Base-by-base conservation (phyloP, 2,329 filamentous ascomycete genomes). In the Domatiomyces globalis region DNA sequence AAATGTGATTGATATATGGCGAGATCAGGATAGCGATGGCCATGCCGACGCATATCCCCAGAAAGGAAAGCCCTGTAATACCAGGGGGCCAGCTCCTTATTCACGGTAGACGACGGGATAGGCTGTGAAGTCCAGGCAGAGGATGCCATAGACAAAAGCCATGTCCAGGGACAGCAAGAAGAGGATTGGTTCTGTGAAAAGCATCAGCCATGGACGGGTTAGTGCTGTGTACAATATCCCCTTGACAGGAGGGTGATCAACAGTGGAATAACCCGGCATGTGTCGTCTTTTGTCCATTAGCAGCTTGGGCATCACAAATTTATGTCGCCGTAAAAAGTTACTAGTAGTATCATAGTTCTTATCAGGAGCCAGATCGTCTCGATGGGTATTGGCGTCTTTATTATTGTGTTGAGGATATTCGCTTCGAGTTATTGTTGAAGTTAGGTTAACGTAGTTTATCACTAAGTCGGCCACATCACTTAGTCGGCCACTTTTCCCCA, bases 131-230 rank as follows among this genome's bases (percentile, higher is more conserved):
- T 62, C 58, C 27, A 64, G 59, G 52, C 62, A 65, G 12, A 65
- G 50, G 12, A 64, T 59, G 8, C 59, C 58, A 56, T 69, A 70
- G 47, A 69, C 59, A 36, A 69, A 56, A 43, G 65, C 64, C 12
- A 70, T 64, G 52, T 71, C 71, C 7, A 74, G 53, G 1, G 73
- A 75, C 45, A 76, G 64, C 17, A 71, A 60, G 22, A 73, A 56
- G 4, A 76, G 62, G 49, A 76, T 75, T 0, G 74, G 73, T 54
- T 76, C 73, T 39, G 67, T 58, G 43, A 69, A 51, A 15, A 76
- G 62, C 72, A 76, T 75, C 52, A 66, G 61, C 45, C 71, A 63
- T 1, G 71, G 71, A 17, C 69, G 66, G 46, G 69, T 57, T 2
- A 75, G 62, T 15, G 33, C 15, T 2, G 54, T 74, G 75, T 43